phyloP scores from a whole-genome alignment of 176 grass and related monocot species.

The Oryza meyeriana region DNA sequence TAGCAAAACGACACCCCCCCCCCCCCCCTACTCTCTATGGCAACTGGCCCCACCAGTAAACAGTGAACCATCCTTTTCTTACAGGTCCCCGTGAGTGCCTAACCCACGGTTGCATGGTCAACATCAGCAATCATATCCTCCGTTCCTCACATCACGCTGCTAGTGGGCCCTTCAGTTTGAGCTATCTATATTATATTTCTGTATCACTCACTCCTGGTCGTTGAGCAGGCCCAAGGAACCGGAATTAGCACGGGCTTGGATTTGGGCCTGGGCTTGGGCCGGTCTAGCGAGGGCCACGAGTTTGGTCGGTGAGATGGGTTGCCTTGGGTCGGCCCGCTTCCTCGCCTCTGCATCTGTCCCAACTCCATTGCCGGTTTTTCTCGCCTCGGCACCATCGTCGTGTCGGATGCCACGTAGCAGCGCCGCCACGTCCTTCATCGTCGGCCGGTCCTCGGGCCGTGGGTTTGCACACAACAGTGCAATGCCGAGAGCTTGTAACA shows the following conservation, averaged over 20 bases:
- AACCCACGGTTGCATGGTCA: neutral
- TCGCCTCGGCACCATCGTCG: constrained; percentile 36
- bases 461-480: constrained; percentile 69
- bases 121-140: neutral
- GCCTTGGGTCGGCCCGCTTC: constrained; percentile 36
- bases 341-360: neutral
- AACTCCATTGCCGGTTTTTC: constrained; percentile 1
- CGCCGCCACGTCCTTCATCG: constrained; percentile 85
- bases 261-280: neutral
- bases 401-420: constrained; percentile 66
- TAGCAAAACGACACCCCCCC: constrained; percentile 33
- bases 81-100: neutral
- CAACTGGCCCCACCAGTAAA: neutral
- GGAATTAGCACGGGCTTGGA: neutral
- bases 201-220: neutral
- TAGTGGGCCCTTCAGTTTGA: neutral
- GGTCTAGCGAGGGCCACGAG: neutral
- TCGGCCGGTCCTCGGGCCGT: constrained; percentile 55
- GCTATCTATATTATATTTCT: no score
- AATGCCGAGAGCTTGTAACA: constrained; percentile 84
- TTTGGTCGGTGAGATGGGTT: constrained; percentile 27
- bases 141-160: neutral
- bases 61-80: neutral
- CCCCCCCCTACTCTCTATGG: neutral
- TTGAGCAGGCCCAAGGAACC: constrained; percentile 38